A percentile compares a stretch with the other conserved stretches of the same genome.
Evolutionary conservation across 331 rosid genomes (phyloP).

Genomic region (Dryas integrifolia): DNA sequence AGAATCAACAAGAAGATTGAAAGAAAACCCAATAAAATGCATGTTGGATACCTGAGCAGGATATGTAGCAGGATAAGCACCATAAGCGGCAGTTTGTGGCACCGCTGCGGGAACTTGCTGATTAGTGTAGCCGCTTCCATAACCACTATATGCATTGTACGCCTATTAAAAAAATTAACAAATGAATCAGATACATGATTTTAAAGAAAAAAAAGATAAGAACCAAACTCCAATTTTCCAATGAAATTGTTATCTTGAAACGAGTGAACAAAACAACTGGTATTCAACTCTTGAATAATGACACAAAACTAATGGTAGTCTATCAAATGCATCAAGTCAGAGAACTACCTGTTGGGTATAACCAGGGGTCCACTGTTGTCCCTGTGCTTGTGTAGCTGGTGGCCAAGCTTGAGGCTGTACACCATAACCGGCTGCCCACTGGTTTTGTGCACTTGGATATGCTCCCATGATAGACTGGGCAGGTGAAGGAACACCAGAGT

Average conservation of each 20-base stretch:
- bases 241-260: too few species aligned
- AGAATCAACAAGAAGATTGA: background rate
- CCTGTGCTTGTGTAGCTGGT: constrained; percentile 77
- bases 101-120: constrained; percentile 56
- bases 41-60: constrained; percentile 69
- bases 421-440: constrained; percentile 80
- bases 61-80: constrained; percentile 78
- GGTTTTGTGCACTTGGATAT: constrained; percentile 82
- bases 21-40: background rate
- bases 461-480: constrained; percentile 77
- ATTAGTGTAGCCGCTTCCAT: constrained; percentile 60
- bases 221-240: background rate
- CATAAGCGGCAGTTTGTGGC: constrained; percentile 71
- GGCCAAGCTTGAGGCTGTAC: constrained; percentile 97
- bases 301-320: background rate
- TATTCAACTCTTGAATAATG: background rate
- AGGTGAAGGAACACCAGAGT: constrained; percentile 65
- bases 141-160: constrained; percentile 70
- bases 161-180: constrained; percentile 47
- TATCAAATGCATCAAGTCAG: background rate
- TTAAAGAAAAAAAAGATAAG: background rate
- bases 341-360: constrained; percentile 74
- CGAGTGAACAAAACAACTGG: background rate
- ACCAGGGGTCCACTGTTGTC: constrained; percentile 94
- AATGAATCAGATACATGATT: background rate